phyloP scores from a whole-genome alignment of 352 stramenopile genomes.

The Phytopythium kandeliae region DNA sequence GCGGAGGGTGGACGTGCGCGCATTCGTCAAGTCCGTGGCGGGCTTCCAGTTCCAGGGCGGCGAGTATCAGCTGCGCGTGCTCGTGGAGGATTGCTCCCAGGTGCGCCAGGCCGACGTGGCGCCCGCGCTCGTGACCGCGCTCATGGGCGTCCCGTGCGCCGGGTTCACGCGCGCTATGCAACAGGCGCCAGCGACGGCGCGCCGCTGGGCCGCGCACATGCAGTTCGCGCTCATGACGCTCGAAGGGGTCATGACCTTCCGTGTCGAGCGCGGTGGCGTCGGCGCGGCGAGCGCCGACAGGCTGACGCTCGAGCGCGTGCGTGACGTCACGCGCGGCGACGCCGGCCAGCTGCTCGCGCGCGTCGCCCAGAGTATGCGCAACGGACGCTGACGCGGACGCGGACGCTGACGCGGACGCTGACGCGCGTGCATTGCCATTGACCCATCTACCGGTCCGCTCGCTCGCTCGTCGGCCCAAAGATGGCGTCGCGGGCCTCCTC shows the following conservation, averaged over 20 bases:
- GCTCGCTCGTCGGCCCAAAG: background rate
- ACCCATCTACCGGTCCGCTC: background rate
- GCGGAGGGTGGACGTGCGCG: constrained; percentile 41
- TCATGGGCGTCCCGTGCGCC: constrained; percentile 71
- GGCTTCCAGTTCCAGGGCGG: constrained; percentile 77
- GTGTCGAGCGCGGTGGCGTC: constrained; percentile 11
- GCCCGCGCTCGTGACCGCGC: constrained; percentile 46
- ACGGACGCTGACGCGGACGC: background rate
- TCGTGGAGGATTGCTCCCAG: constrained; percentile 73
- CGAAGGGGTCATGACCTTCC: constrained; percentile 70
- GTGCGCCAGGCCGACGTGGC: constrained; percentile 43
- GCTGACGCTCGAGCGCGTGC: constrained; percentile 46
- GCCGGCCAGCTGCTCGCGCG: constrained; percentile 39
- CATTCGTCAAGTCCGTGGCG: constrained; percentile 79
- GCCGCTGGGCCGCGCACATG: constrained; percentile 66
- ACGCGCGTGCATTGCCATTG: too few relatives aligned
- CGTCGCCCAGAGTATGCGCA: constrained; percentile 12
- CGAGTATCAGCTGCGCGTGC: constrained; percentile 60
- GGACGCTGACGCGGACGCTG: background rate
- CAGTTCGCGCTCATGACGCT: constrained; percentile 78
- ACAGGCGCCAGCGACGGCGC: constrained; percentile 40
- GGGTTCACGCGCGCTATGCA: constrained; percentile 74
- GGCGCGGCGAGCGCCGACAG: too few relatives aligned
- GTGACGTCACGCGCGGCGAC: constrained; percentile 32
- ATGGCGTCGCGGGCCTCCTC: background rate